Evolutionary conservation across 805 yeast genomes (phyloP).

Genomic region (Starmerella gropengiesseri): DNA sequence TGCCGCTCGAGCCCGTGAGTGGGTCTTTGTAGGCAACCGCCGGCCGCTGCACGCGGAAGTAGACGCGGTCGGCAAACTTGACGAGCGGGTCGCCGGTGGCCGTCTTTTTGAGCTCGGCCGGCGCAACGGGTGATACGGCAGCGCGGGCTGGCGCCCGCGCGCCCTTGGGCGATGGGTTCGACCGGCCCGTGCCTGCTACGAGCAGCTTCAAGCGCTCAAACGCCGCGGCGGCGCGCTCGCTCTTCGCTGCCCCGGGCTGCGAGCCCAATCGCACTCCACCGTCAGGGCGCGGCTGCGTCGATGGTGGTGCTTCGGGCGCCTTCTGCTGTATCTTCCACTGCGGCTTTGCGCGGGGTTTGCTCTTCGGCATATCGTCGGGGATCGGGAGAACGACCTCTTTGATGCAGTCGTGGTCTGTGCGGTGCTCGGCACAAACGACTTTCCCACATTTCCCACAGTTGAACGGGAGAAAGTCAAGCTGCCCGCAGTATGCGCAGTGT

Average conservation of each 20-base stretch:
- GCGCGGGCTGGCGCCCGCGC: background rate
- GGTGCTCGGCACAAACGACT: conserved; percentile 32
- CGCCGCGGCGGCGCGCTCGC: conserved; percentile 18
- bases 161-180: conserved; percentile 1
- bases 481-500: conserved; percentile 33
- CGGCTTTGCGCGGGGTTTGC: background rate
- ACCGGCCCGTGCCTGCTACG: conserved; percentile 9
- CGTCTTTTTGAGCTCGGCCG: conserved; percentile 9
- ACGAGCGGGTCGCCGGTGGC: conserved; percentile 34
- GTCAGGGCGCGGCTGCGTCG: background rate
- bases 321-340: background rate
- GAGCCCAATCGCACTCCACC: conserved; percentile 1
- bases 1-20: conserved; percentile 14
- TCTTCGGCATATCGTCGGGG: too few relatives aligned
- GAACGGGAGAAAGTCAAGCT: conserved; percentile 36
- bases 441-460: conserved; percentile 31
- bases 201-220: conserved; percentile 14
- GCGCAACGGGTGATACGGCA: too few relatives aligned
- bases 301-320: background rate
- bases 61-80: conserved; percentile 28
- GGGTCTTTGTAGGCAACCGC: conserved; percentile 19
- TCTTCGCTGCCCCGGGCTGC: conserved; percentile 1
- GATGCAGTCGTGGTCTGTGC: conserved; percentile 30
- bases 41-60: conserved; percentile 27
- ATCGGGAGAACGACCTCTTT: conserved; percentile 9